Conservation (phyloP, 495 filamentous ascomycete genomes). For the Podospora didyma region DNA sequence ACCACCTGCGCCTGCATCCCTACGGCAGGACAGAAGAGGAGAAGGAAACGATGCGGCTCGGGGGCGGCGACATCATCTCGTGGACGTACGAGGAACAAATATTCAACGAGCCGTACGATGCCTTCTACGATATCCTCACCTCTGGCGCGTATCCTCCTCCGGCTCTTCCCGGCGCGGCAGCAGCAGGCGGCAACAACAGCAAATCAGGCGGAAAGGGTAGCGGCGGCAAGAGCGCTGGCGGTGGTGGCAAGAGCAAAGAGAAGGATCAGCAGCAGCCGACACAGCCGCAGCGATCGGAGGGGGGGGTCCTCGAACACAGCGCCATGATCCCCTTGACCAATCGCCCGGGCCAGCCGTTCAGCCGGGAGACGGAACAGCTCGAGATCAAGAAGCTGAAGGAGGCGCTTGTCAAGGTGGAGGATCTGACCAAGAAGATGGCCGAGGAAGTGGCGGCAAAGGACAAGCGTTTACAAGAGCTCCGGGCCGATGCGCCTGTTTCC, state of each 20-base stretch:
- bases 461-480: conserved; percentile 41
- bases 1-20: conserved; percentile 85
- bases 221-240: not conserved
- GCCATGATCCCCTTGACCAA: conserved; percentile 67
- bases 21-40: conserved; percentile 75
- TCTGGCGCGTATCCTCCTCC: conserved; percentile 45
- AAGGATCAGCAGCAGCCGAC: conserved; percentile 15
- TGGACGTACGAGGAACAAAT: conserved; percentile 87
- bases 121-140: conserved; percentile 78
- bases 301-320: conserved; percentile 54
- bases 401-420: conserved; percentile 65
- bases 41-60: conserved; percentile 58
- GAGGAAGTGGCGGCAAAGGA: conserved; percentile 62
- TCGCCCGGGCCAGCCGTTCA: conserved; percentile 66
- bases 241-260: conserved; percentile 16
- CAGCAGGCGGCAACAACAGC: conserved; percentile 26
- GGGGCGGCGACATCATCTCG: conserved; percentile 61
- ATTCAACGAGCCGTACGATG: conserved; percentile 93
- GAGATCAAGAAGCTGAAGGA: conserved; percentile 71
- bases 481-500: conserved; percentile 17
- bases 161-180: too few relatives aligned
- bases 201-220: conserved; percentile 9
- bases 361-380: conserved; percentile 64
- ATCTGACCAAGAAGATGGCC: conserved; percentile 57
- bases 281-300: conserved; percentile 29